Evolutionary conservation across 2,329 filamentous ascomycete species (phyloP).

Genomic region (Fusarium longipes): DNA sequence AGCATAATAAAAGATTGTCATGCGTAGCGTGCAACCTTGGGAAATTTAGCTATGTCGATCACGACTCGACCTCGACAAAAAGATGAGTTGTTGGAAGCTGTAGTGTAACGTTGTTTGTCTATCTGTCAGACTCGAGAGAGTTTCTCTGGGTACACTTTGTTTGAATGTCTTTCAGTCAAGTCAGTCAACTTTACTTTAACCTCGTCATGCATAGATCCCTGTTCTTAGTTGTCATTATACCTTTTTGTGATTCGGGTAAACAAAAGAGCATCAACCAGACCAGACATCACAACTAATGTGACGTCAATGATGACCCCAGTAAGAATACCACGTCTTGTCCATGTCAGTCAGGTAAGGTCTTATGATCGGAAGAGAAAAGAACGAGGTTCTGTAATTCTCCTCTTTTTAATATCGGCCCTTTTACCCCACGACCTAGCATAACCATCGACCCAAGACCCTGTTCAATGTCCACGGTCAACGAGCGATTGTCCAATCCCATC

Average conservation of each 20-base stretch:
- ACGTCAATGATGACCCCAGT: background rate
- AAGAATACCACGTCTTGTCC: slow-evolving; percentile 1
- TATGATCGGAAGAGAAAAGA: background rate
- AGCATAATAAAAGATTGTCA: background rate
- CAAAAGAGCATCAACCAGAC: background rate
- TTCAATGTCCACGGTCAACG: slow-evolving; percentile 14
- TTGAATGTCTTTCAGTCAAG: too few relatives aligned
- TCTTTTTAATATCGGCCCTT: slow-evolving; percentile 37
- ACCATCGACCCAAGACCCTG: slow-evolving; percentile 9
- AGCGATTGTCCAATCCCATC: slow-evolving; percentile 23
- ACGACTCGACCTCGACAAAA: background rate
- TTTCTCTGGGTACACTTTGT: too few relatives aligned
- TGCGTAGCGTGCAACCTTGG: slow-evolving; percentile 1
- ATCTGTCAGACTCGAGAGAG: background rate
- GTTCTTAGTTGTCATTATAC: background rate
- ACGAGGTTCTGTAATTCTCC: background rate
- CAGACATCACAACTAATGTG: background rate
- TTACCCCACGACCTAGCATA: slow-evolving; percentile 32
- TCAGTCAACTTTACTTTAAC: background rate
- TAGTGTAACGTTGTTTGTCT: slow-evolving; percentile 23
- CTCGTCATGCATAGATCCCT: background rate
- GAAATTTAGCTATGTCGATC: slow-evolving; percentile 34
- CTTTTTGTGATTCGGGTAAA: background rate
- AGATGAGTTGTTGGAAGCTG: background rate
- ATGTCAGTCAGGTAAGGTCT: background rate